Percentiles rank a stretch among this genome's conserved stretches.
phyloP scores from a whole-genome alignment of 1,139 yeast species.

The Debaryomyces singareniensis region DNA sequence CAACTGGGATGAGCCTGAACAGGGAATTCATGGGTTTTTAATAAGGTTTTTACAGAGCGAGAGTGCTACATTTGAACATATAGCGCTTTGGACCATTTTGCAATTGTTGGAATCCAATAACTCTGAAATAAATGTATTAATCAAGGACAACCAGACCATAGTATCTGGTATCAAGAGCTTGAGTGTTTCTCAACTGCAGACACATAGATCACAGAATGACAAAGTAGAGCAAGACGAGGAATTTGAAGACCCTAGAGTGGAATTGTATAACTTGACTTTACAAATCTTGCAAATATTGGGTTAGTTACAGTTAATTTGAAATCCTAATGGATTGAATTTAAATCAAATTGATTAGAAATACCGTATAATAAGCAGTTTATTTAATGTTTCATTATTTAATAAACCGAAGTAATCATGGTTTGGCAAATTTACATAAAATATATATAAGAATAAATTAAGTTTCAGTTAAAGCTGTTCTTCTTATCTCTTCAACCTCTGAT shows the following conservation, averaged over 20 bases:
- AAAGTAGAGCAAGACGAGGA: slow-evolving; percentile 23
- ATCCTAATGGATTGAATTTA: too few species aligned
- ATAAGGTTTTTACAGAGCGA: slow-evolving; percentile 74
- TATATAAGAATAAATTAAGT: too few species aligned
- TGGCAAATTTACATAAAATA: too few species aligned
- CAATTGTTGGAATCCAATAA: slow-evolving; percentile 89
- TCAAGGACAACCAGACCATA: slow-evolving; percentile 55
- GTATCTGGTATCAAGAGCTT: slow-evolving; percentile 52
- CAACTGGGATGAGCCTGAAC: slow-evolving; percentile 75
- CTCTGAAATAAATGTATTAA: slow-evolving; percentile 55
- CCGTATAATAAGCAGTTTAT: too few species aligned
- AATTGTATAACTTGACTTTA: slow-evolving; percentile 71
- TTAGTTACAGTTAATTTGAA: too few species aligned
- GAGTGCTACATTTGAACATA: slow-evolving; percentile 96
- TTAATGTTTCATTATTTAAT: too few species aligned
- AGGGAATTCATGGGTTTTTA: slow-evolving; percentile 83
- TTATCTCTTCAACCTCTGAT: too few species aligned
- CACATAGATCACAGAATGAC: slow-evolving; percentile 16
- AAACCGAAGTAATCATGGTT: too few species aligned
- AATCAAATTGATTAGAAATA: too few species aligned
- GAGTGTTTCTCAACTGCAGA: slow-evolving; percentile 32
- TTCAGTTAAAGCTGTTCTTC: too few species aligned
- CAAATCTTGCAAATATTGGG: slow-evolving; percentile 60
- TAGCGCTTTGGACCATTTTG: slow-evolving; percentile 94
- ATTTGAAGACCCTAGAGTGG: slow-evolving; percentile 61